Evolutionary conservation across 768 basidiomycete species (phyloP).

Genomic region (Cyathus striatus): DNA sequence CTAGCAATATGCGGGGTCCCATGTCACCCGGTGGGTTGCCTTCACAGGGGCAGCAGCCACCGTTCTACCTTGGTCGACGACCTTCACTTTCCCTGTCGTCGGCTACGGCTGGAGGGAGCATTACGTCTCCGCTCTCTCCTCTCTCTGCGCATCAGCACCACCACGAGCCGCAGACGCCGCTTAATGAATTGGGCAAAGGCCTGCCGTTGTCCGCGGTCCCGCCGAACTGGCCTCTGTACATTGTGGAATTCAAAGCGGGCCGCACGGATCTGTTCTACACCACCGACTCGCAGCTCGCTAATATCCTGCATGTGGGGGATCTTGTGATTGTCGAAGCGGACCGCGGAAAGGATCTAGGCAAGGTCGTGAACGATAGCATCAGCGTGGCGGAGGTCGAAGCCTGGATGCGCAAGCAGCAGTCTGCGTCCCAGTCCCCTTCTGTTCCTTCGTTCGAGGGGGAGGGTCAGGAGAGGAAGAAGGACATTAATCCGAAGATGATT

Average conservation of each 20-base stretch:
- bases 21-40: slow-evolving; percentile 7
- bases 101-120: slow-evolving; percentile 11
- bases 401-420: slow-evolving; percentile 77
- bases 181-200: slow-evolving; percentile 78
- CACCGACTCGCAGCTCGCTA: slow-evolving; percentile 57
- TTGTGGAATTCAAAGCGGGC: slow-evolving; percentile 97
- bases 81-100: slow-evolving; percentile 47
- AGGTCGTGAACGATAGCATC: slow-evolving; percentile 87
- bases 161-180: slow-evolving; percentile 27
- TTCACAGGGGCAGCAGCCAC: slow-evolving; percentile 12
- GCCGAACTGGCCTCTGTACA: slow-evolving; percentile 83
- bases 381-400: slow-evolving; percentile 87
- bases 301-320: slow-evolving; percentile 75
- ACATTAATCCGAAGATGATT: slow-evolving; percentile 96
- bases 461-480: slow-evolving; percentile 54
- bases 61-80: slow-evolving; percentile 23
- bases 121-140: slow-evolving; percentile 42
- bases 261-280: slow-evolving; percentile 93
- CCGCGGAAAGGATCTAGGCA: slow-evolving; percentile 88
- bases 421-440: slow-evolving; percentile 13
- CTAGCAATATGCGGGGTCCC: background rate
- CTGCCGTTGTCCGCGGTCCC: slow-evolving; percentile 84
- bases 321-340: slow-evolving; percentile 97
- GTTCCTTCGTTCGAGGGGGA: slow-evolving; percentile 23
- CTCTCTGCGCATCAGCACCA: slow-evolving; percentile 39